A percentile compares a stretch with the other conserved stretches of the same genome.
Evolutionary conservation across 2,329 filamentous ascomycete genomes (phyloP).

Genomic region (Venturia pyrina): DNA sequence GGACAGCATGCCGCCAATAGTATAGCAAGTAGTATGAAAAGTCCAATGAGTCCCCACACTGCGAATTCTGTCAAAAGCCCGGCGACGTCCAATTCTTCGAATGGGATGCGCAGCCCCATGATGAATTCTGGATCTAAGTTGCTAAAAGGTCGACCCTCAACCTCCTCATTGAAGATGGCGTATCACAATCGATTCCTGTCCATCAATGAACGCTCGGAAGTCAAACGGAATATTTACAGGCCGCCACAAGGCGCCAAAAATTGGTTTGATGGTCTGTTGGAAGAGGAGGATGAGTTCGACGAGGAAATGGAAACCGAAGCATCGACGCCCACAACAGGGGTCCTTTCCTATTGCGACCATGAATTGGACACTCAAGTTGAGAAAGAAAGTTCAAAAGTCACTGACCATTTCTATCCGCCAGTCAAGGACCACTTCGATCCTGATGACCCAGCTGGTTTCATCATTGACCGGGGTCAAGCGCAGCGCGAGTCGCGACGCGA

Average conservation of each 20-base stretch:
- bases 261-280: slow-evolving; percentile 39
- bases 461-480: neutral
- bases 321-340: neutral
- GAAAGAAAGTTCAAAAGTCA: neutral
- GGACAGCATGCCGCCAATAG: slow-evolving; percentile 12
- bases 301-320: slow-evolving; percentile 6
- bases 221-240: slow-evolving; percentile 36
- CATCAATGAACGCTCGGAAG: slow-evolving; percentile 23
- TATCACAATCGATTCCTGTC: slow-evolving; percentile 12
- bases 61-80: slow-evolving; percentile 13
- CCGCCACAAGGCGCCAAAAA: slow-evolving; percentile 40
- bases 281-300: slow-evolving; percentile 26
- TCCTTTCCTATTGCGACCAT: neutral
- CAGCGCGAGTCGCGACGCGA: neutral
- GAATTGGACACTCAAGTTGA: neutral
- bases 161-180: neutral
- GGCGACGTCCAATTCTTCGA: neutral
- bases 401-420: neutral
- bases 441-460: neutral
- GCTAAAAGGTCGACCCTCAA: neutral
- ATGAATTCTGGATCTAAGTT: slow-evolving; percentile 18
- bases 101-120: slow-evolving; percentile 10
- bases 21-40: slow-evolving; percentile 19
- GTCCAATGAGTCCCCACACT: neutral
- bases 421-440: neutral